These are phyloP conservation scores for Exophiala calicioides DNA, from an alignment of 2,329 filamentous ascomycete species.

Conservation along the genomic window DNA sequence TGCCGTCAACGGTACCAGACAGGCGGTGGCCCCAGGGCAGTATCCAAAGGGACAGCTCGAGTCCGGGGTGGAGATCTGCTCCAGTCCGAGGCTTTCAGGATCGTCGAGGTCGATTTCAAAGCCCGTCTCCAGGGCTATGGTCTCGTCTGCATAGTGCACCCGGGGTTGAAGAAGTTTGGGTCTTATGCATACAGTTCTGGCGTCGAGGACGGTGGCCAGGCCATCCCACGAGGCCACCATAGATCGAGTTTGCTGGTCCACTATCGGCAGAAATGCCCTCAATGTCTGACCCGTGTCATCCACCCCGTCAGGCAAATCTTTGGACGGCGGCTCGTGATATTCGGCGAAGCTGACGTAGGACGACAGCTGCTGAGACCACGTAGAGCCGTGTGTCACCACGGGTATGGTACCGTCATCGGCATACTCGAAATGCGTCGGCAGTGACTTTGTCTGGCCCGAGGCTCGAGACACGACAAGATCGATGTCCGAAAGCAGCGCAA, in stretches of 20 bases:
- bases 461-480: not conserved
- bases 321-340: constrained; percentile 1
- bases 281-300: constrained; percentile 6
- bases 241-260: constrained; percentile 5
- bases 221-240: constrained; percentile 8
- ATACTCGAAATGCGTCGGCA: constrained; percentile 2
- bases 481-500: constrained; percentile 7
- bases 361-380: constrained; percentile 5
- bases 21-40: not conserved
- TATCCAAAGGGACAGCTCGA: not conserved
- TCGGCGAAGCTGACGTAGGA: constrained; percentile 8
- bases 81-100: not conserved
- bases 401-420: constrained; percentile 1
- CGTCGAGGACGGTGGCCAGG: constrained; percentile 4
- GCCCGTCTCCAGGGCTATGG: not conserved
- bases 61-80: not conserved
- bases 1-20: constrained; percentile 2
- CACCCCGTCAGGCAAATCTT: constrained; percentile 1
- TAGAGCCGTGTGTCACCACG: constrained; percentile 2
- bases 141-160: constrained; percentile 7
- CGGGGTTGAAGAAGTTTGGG: constrained; percentile 1
- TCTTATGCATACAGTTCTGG: constrained; percentile 4
- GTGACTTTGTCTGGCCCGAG: not conserved
- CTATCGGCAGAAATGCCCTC: constrained; percentile 3
- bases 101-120: not conserved